A percentile compares a stretch with the other conserved stretches of the same genome.
Evolutionary conservation across 805 yeast genomes (phyloP).

Genomic region (Suhomyces emberorum): DNA sequence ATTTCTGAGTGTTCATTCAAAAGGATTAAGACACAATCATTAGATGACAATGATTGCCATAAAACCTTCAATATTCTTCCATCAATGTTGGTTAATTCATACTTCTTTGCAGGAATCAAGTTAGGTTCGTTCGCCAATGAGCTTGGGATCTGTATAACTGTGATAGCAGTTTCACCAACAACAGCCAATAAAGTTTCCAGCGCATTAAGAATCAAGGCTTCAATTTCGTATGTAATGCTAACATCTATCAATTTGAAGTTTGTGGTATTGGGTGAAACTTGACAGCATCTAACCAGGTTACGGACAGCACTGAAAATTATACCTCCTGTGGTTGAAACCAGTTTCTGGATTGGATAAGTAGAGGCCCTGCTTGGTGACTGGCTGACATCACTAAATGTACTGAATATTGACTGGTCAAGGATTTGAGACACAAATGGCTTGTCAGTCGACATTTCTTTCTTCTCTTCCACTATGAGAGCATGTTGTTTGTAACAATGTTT

Average conservation of each 20-base stretch:
- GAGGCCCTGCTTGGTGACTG: neutral
- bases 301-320: constrained; percentile 33
- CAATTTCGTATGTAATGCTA: constrained; percentile 21
- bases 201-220: constrained; percentile 34
- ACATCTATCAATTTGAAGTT: constrained; percentile 22
- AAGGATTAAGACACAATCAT: constrained; percentile 22
- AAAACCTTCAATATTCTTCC: constrained; percentile 19
- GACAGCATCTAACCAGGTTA: constrained; percentile 29
- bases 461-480: too few relatives aligned
- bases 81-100: constrained; percentile 11
- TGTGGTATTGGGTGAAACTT: constrained; percentile 16
- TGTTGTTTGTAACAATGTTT: too few relatives aligned
- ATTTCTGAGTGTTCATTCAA: constrained; percentile 19
- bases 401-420: constrained; percentile 6
- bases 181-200: constrained; percentile 43
- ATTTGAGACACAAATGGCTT: constrained; percentile 6
- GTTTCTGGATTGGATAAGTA: constrained; percentile 1
- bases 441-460: too few relatives aligned
- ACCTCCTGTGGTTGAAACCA: constrained; percentile 8
- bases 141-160: constrained; percentile 14
- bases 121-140: neutral
- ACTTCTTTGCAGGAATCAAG: neutral
- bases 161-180: constrained; percentile 28
- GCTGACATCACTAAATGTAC: constrained; percentile 1
- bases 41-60: constrained; percentile 24